Percentiles rank a stretch among this genome's conserved stretches.
These are phyloP conservation scores for Eragrostis curvula DNA, from an alignment of 176 grass and related monocot genomes.

Conservation along the genomic window DNA sequence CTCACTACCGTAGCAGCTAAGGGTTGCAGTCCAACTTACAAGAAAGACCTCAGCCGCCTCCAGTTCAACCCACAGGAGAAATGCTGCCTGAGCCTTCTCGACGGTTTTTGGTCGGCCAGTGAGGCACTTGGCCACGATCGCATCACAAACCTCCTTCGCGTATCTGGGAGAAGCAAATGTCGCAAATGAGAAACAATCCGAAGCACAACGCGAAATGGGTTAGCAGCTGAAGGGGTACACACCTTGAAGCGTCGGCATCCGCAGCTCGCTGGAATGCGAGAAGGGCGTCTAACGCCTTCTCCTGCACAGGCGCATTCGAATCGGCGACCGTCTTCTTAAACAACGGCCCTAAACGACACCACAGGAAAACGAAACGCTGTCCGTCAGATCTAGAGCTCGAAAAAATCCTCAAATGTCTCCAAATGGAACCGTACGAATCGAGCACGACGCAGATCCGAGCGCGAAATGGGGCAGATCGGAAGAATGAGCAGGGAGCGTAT, in stretches of 20 bases:
- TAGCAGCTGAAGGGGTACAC: conserved; percentile 3
- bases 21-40: conserved; percentile 53
- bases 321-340: conserved; percentile 97
- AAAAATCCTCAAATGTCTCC: background rate
- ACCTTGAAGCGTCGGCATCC: conserved; percentile 89
- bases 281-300: conserved; percentile 94
- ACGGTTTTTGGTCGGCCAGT: conserved; percentile 98
- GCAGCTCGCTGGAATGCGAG: conserved; percentile 87
- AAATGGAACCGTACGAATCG: conserved; percentile 26
- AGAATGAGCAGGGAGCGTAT: background rate
- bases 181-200: conserved; percentile 20
- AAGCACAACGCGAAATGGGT: conserved; percentile 8
- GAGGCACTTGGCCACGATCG: conserved; percentile 92
- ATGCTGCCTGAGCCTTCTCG: conserved; percentile 89
- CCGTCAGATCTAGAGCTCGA: conserved; percentile 59
- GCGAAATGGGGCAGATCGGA: conserved; percentile 33
- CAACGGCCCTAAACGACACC: conserved; percentile 67
- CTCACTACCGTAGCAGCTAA: conserved; percentile 1
- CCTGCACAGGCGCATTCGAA: conserved; percentile 96
- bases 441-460: conserved; percentile 44
- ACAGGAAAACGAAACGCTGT: conserved; percentile 15
- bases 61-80: conserved; percentile 95
- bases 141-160: conserved; percentile 95
- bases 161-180: conserved; percentile 56
- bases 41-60: conserved; percentile 90